Evolutionary conservation across 2,329 filamentous ascomycete genomes (phyloP).

Genomic region (Lasiodiplodia sp.): DNA sequence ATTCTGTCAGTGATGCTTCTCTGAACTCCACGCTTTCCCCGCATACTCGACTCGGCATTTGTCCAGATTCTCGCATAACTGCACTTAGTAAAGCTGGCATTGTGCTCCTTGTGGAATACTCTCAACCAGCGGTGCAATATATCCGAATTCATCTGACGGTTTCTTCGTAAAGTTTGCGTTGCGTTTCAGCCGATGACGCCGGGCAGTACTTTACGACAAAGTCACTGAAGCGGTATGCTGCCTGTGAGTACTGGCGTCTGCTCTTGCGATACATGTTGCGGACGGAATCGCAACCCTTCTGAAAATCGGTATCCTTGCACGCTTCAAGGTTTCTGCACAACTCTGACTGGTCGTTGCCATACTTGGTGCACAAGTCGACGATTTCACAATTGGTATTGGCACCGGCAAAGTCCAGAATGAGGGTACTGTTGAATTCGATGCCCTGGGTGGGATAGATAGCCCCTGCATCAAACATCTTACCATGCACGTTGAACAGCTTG

Average conservation of each 20-base stretch:
- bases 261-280: constrained; percentile 51
- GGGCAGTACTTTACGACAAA: constrained; percentile 58
- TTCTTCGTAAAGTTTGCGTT: constrained; percentile 51
- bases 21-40: constrained; percentile 54
- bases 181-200: constrained; percentile 50
- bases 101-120: constrained; percentile 48
- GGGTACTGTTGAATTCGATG: constrained; percentile 59
- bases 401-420: constrained; percentile 56
- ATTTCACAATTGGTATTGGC: constrained; percentile 56
- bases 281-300: constrained; percentile 50
- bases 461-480: constrained; percentile 51
- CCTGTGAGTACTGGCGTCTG: constrained; percentile 54
- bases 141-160: constrained; percentile 48
- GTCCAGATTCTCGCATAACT: constrained; percentile 55
- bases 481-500: constrained; percentile 59
- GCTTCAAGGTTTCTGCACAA: constrained; percentile 52
- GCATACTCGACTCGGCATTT: constrained; percentile 57
- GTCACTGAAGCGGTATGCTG: constrained; percentile 56
- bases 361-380: constrained; percentile 49
- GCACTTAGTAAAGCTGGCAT: constrained; percentile 54
- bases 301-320: constrained; percentile 47
- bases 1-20: constrained; percentile 57
- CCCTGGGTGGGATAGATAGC: constrained; percentile 50
- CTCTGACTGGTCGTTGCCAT: constrained; percentile 47
- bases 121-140: constrained; percentile 51